Evolutionary conservation across 2,329 filamentous ascomycete species (phyloP), one percentile per base, ranked within the genome.

Genomic region (Arthrobotrys entomopaga): DNA sequence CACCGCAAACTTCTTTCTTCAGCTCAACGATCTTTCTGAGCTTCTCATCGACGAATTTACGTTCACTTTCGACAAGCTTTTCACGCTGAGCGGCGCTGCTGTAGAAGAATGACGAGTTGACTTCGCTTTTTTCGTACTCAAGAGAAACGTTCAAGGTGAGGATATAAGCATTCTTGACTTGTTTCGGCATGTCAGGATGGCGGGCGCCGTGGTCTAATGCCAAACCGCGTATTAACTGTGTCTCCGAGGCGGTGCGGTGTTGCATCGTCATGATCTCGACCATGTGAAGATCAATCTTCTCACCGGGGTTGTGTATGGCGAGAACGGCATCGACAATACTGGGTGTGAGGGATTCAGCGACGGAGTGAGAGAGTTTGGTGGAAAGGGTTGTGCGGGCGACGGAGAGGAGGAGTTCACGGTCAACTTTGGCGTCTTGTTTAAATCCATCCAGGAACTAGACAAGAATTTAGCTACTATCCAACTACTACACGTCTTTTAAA

Each of bases 231-330:
- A 99, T 97, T 72, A 99, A 88, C 82, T 97, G 93, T 67, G 95
- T 99, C 82, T 99, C 95, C 34, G 95, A 92, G 71, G 94, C 93
- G 60, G 92, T 93, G 79, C 94, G 91, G 85, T 99, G 95, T 84
- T 99, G 95, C 94, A 99, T 98, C 82, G 96, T 98, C 95, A 99
- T 99, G 80, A 99, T 98, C 84, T 99, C 95, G 78, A 99, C 87
- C 95, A 99, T 99, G 85, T 98, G 94, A 80, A 99, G 83, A 83
- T 99, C 95, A 66, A 96, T 96, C 85, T 98, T 98, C 76, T 88
- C 89, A 24, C 92, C 92, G 16, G 91, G 85, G 82, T 93, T 87
- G 85, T 97, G 93, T 82, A 99, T 99, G 77, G 95, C 88, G 67
- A 99, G 89, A 54, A 99, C 95, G 72, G 95, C 91, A 81, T 99